Evolutionary conservation across 305 asterid species (phyloP), one percentile per base, ranked within the genome.

Genomic region (Ilex paraguariensis): DNA sequence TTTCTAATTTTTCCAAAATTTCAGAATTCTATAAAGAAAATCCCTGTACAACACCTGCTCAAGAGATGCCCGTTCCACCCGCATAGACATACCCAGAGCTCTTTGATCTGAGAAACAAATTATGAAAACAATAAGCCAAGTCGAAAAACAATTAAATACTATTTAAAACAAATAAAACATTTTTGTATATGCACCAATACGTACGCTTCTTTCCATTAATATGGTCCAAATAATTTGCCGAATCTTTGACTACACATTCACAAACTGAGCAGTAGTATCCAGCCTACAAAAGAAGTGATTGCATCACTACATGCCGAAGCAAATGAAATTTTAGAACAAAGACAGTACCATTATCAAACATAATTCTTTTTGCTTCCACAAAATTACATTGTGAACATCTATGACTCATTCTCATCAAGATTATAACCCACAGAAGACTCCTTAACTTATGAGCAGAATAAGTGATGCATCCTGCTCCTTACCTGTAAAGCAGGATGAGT

Each of bases 51-150:
- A 36, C 42, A 91, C 98, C 94, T 93, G 99, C 81, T 90, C 87
- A 74, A 93, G 78, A 32, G 96, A 86, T 70, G 99, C 88, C 75
- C 99, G 78, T 74, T 93, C 99, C 70, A 86, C 79, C 66, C 99
- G 91, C 97, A 93, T 93, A 54, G 99, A 93, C 99, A 93, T 90
- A 57, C 99, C 97, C 91, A 93, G 74, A 68, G 99, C 99, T 77
- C 99, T 87, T 86, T 93, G 99, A 82, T 90, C 97, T 93, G 72
- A 45, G 56, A 56, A 66, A 63, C 31, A 52, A 73, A 13, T 40
- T 56, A 59, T 33, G 36, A 65, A 48, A 59, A 56, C 16, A 45
- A 60, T 55, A 48, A 65, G 32, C 65, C 49, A 32, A 66, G 53
- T 13, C 33, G 28, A 40, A 49, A 62, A 33, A 58, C 30, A 52